Evolutionary conservation across 1,284 basidiomycete genomes (phyloP).

Genomic region (Apiotrichum akiyoshidainum): DNA sequence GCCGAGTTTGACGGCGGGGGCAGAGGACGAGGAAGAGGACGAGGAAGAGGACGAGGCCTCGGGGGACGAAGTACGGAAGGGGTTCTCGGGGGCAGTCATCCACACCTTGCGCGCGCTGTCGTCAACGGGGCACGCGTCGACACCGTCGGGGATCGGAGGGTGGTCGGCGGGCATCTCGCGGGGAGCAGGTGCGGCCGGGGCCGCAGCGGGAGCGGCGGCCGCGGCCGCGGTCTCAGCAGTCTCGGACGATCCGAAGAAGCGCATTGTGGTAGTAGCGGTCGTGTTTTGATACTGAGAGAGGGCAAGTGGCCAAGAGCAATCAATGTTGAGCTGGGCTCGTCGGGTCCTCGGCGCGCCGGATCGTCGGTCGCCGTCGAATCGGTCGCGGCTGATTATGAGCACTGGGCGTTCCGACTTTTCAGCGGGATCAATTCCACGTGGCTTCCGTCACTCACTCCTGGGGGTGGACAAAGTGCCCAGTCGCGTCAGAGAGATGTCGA

Average conservation of each 20-base stretch:
- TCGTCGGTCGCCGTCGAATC: not conserved
- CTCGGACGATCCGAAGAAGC: constrained; percentile 10
- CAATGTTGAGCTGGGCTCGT: not conserved
- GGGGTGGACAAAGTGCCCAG: not conserved
- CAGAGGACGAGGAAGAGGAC: too few species aligned
- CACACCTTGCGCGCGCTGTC: constrained; percentile 53
- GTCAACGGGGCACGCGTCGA: constrained; percentile 69
- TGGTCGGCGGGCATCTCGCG: constrained; percentile 17
- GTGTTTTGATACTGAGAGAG: not conserved
- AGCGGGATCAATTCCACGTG: constrained; percentile 13
- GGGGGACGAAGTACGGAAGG: constrained; percentile 24
- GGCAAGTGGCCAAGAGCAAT: not conserved
- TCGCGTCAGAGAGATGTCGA: too few species aligned
- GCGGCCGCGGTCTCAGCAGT: not conserved
- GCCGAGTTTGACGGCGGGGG: constrained; percentile 18
- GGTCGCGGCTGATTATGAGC: constrained; percentile 1
- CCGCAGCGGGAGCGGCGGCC: not conserved
- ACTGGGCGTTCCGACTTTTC: constrained; percentile 11
- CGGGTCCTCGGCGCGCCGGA: not conserved
- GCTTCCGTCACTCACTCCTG: not conserved
- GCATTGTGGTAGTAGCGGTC: constrained; percentile 2
- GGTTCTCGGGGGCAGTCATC: constrained; percentile 38
- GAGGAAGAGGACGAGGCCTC: constrained; percentile 23
- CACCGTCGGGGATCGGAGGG: constrained; percentile 20
- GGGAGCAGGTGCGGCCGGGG: not conserved